These are phyloP conservation scores for Spinacia oleracea DNA, from an alignment of 179 eudicot species.

Conservation along the genomic window DNA sequence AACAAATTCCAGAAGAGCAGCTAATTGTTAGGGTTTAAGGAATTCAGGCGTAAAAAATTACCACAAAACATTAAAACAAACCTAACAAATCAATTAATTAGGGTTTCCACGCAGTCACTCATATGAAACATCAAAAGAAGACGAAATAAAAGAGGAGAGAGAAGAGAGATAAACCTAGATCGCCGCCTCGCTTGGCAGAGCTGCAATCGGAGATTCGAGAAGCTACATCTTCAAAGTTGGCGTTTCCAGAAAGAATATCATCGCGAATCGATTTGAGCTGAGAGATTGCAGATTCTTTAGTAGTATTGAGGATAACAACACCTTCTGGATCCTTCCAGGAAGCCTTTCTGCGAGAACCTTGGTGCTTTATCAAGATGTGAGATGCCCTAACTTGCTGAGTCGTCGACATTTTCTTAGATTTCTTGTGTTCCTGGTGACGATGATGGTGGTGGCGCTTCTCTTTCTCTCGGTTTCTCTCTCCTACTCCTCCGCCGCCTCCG, in stretches of 20 bases:
- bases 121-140: too few relatives aligned
- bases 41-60: too few relatives aligned
- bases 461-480: conserved; percentile 28
- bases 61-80: neutral
- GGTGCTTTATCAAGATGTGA: conserved; percentile 77
- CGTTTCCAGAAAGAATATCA: conserved; percentile 61
- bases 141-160: neutral
- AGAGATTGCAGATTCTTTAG: conserved; percentile 61
- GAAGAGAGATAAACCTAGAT: conserved; percentile 51
- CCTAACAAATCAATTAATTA: too few relatives aligned
- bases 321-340: conserved; percentile 99
- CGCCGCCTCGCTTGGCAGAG: conserved; percentile 92
- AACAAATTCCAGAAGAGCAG: too few relatives aligned
- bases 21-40: too few relatives aligned
- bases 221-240: conserved; percentile 61
- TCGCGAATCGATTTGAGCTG: conserved; percentile 66
- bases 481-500: too few relatives aligned
- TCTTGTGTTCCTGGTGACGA: conserved; percentile 27
- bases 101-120: too few relatives aligned
- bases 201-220: conserved; percentile 60
- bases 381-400: conserved; percentile 65
- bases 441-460: conserved; percentile 25
- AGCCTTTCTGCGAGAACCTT: conserved; percentile 74
- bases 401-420: conserved; percentile 28
- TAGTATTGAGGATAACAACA: conserved; percentile 51